Evolutionary conservation across 352 stramenopile species (phyloP).

Genomic region (Pythium brachiatum): DNA sequence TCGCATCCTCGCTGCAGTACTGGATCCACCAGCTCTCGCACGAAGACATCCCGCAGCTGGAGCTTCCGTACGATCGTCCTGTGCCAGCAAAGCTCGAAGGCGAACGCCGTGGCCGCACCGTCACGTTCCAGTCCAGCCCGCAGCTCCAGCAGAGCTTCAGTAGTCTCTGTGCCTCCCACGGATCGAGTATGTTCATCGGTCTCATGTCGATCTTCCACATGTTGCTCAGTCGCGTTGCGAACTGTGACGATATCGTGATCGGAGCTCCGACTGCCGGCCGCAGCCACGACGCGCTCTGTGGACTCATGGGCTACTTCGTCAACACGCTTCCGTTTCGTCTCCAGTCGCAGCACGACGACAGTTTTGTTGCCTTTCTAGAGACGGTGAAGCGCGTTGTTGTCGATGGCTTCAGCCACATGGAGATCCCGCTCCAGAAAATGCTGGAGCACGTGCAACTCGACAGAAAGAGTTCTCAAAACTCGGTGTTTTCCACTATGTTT

Average conservation of each 20-base stretch:
- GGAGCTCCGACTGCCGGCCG: slow-evolving; percentile 39
- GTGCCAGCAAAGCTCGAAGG: neutral
- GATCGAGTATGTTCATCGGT: slow-evolving; percentile 48
- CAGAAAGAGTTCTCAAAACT: slow-evolving; percentile 16
- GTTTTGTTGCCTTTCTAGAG: slow-evolving; percentile 34
- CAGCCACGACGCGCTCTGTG: slow-evolving; percentile 24
- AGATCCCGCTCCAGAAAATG: slow-evolving; percentile 52
- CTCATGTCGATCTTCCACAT: slow-evolving; percentile 46
- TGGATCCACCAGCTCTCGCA: slow-evolving; percentile 40
- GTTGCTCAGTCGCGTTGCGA: slow-evolving; percentile 37
- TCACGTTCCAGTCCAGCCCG: slow-evolving; percentile 34
- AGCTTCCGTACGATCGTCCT: slow-evolving; percentile 42
- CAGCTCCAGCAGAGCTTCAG: slow-evolving; percentile 32
- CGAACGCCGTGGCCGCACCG: slow-evolving; percentile 22
- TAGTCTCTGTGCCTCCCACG: slow-evolving; percentile 31
- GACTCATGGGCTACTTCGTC: slow-evolving; percentile 58
- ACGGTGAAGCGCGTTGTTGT: slow-evolving; percentile 44
- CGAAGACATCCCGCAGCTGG: slow-evolving; percentile 23
- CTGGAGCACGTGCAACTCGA: slow-evolving; percentile 37
- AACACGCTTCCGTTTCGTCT: slow-evolving; percentile 55
- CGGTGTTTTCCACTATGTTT: slow-evolving; percentile 61
- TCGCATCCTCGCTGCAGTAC: slow-evolving; percentile 39
- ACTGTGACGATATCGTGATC: slow-evolving; percentile 46
- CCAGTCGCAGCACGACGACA: slow-evolving; percentile 12
- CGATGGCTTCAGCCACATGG: slow-evolving; percentile 42